Evolutionary conservation across 228 moss, liverwort and hornwort genomes (phyloP).

Genomic region (Sphagnum magellanicum): DNA sequence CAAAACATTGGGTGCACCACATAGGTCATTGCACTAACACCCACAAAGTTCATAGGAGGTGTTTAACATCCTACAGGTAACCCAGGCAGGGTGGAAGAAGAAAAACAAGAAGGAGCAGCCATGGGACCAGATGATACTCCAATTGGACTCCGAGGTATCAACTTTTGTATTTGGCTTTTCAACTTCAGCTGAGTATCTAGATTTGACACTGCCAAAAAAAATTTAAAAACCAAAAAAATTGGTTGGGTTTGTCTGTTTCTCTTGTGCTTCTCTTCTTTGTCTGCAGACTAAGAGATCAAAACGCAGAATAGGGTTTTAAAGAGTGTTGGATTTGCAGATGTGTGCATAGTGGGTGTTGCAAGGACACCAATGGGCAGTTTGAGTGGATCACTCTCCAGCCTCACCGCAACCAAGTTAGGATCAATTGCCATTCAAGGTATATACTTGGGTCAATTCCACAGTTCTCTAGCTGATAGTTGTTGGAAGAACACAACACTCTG

Average conservation of each 20-base stretch:
- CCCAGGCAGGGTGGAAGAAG: too few relatives aligned
- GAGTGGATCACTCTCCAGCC: conserved; percentile 72
- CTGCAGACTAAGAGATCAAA: too few relatives aligned
- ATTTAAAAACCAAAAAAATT: not conserved
- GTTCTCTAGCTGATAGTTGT: not conserved
- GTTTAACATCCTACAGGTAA: too few relatives aligned
- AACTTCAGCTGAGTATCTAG: not conserved
- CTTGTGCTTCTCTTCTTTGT: not conserved
- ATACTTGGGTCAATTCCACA: not conserved
- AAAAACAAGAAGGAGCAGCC: not conserved
- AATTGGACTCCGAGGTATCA: conserved; percentile 20
- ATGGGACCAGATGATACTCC: conserved; percentile 21
- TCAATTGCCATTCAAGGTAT: conserved; percentile 84
- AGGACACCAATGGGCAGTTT: conserved; percentile 92
- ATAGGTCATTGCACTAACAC: too few relatives aligned
- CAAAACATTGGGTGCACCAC: too few relatives aligned
- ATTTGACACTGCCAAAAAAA: not conserved
- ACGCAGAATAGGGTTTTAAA: not conserved
- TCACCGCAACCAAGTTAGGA: conserved; percentile 77
- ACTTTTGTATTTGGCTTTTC: not conserved
- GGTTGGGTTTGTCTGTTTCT: not conserved
- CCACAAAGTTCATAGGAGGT: too few relatives aligned
- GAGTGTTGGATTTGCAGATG: conserved; percentile 45
- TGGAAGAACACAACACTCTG: not conserved
- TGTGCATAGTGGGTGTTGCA: conserved; percentile 86